Evolutionary conservation across 345 rosid genomes (phyloP).

Genomic region (Citrus maxima): DNA sequence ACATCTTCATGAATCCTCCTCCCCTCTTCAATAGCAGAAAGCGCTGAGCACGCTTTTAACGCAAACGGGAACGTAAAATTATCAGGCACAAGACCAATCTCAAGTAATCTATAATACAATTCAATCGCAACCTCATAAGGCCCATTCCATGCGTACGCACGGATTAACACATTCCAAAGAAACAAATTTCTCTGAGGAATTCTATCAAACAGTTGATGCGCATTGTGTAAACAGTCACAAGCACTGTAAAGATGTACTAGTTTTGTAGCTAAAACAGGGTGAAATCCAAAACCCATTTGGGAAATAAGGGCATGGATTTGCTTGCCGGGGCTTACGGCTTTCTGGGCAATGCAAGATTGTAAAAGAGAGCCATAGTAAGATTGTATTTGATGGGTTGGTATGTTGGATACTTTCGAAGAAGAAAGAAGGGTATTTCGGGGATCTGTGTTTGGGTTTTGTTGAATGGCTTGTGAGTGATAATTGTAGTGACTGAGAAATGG

Average conservation of each 20-base stretch:
- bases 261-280: slow-evolving; percentile 25
- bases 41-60: slow-evolving; percentile 33
- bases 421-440: not conserved
- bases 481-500: not conserved
- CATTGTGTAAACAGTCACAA: slow-evolving; percentile 22
- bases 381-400: not conserved
- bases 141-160: slow-evolving; percentile 38
- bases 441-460: not conserved
- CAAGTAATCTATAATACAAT: slow-evolving; percentile 25
- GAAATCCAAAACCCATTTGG: slow-evolving; percentile 22
- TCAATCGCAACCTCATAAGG: slow-evolving; percentile 27
- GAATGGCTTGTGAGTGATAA: not conserved
- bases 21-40: slow-evolving; percentile 29
- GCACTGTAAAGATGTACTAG: slow-evolving; percentile 27
- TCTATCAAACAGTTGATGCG: slow-evolving; percentile 35
- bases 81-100: slow-evolving; percentile 25
- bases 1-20: slow-evolving; percentile 31
- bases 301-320: slow-evolving; percentile 32
- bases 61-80: slow-evolving; percentile 37
- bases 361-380: slow-evolving; percentile 12
- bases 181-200: slow-evolving; percentile 26
- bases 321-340: slow-evolving; percentile 23
- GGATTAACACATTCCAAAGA: slow-evolving; percentile 36
- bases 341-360: slow-evolving; percentile 24
- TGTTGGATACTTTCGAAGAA: not conserved